Base-by-base conservation (phyloP, 2,329 filamentous ascomycete species). In the Fusarium denticulatum region DNA sequence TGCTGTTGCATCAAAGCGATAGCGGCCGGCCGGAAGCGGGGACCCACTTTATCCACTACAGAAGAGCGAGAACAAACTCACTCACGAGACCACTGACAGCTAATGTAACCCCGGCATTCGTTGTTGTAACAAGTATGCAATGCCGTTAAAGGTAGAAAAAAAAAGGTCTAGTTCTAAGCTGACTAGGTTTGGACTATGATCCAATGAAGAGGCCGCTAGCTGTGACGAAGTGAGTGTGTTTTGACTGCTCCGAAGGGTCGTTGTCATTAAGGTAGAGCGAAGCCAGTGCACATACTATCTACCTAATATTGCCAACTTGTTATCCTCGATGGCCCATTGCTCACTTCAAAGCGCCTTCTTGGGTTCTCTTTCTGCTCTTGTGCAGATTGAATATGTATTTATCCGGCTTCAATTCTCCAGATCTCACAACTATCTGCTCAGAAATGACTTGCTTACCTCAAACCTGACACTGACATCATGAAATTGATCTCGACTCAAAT, bases 11-110 rank as follows among this genome's bases (percentile, higher is more conserved):
- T 67, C 67, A 61, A 71, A 67, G 62, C 69, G 69, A 68, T 66
- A 71, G 69, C 67, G 69, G 69, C 69, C 67, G 69, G 52, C 63
- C 69, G 69, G 69, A 61, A 72, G 52, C 66, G 66, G 67, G 53
- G 47, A 10, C 30, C 67, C 67, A 71, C 68, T 58, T 42, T 45
- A 45, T 39, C 66, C 49, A 71, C 60, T 26, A 68, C 13, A 55
- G 49, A 43, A 43, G 28, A 50, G 40, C 36, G 52, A 64, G n/a
- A 52, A 40, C 34, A 55, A 55, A 26, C 34, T 37, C 36, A 56
- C 63, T 32, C 50, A 59, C 56, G 57, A 56, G 64, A 62, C 52
- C 28, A 69, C 52, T 45, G 46, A 40, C 39, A 34, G 22, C 45
- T 30, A 46, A 53, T 22, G 14, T 30, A 43, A 26, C 40, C 49